Evolutionary conservation across 73 alveolate species (phyloP).

Genomic region (Paramecium caudatum): DNA sequence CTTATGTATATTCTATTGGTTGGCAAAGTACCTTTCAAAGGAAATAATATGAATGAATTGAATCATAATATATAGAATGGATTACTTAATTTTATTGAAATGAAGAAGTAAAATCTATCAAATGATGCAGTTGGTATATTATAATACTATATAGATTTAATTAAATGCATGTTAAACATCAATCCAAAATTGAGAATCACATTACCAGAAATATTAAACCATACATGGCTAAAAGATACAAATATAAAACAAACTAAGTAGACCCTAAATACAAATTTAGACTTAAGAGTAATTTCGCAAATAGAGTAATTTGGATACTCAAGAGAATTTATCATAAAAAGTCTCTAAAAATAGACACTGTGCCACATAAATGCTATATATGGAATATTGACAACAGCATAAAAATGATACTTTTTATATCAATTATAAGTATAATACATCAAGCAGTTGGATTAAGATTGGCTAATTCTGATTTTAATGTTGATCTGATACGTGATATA

Average conservation of each 20-base stretch:
- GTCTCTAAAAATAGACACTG: slow-evolving; percentile 65
- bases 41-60: slow-evolving; percentile 91
- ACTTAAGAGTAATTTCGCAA: slow-evolving; percentile 24
- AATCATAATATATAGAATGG: slow-evolving; percentile 79
- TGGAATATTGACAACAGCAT: slow-evolving; percentile 47
- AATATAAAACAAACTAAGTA: neutral
- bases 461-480: slow-evolving; percentile 14
- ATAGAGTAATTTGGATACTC: slow-evolving; percentile 73
- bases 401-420: slow-evolving; percentile 32
- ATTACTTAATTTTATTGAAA: slow-evolving; percentile 59
- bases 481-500: slow-evolving; percentile 41
- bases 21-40: slow-evolving; percentile 98
- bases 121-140: slow-evolving; percentile 71
- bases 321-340: slow-evolving; percentile 64
- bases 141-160: slow-evolving; percentile 19
- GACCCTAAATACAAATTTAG: neutral
- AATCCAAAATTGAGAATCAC: slow-evolving; percentile 76
- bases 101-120: slow-evolving; percentile 69
- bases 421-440: neutral
- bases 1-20: slow-evolving; percentile 91
- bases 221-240: slow-evolving; percentile 77
- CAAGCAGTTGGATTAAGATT: neutral
- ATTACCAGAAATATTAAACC: slow-evolving; percentile 68
- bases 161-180: slow-evolving; percentile 74
- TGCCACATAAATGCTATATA: slow-evolving; percentile 76